Conservation (phyloP, 2,329 filamentous ascomycete genomes). For the Talaromyces sp. region DNA sequence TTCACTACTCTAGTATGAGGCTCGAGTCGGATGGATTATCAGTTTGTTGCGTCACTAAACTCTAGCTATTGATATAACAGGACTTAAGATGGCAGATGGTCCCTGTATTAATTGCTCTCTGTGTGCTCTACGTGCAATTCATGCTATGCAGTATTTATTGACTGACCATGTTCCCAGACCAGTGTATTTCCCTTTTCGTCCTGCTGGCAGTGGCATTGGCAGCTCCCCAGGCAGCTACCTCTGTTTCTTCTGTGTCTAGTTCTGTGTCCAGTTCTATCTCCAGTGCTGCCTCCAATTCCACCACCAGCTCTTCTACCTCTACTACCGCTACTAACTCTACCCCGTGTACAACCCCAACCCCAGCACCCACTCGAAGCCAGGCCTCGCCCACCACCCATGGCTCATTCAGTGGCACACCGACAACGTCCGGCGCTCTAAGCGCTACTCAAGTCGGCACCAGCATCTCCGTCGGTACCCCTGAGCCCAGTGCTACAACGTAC, state of each 20-base stretch:
- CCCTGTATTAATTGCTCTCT: not conserved
- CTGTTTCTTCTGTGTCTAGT: not conserved
- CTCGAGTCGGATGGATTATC: not conserved
- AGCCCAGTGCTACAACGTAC: slow-evolving; percentile 63
- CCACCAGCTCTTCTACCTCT: not conserved
- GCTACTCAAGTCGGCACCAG: slow-evolving; percentile 49
- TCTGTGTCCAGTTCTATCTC: not conserved
- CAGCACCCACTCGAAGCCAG: slow-evolving; percentile 41
- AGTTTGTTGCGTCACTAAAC: not conserved
- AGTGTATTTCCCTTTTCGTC: not conserved
- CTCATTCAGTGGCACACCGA: slow-evolving; percentile 61
- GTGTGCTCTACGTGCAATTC: not conserved
- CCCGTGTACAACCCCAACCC: not conserved
- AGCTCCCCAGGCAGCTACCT: not conserved
- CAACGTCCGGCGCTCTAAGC: slow-evolving; percentile 64
- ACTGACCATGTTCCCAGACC: slow-evolving; percentile 3
- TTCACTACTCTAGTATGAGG: not conserved
- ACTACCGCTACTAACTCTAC: not conserved
- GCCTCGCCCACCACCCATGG: slow-evolving; percentile 61
- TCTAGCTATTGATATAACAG: not conserved
- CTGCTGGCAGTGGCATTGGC: not conserved
- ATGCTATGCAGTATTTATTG: not conserved
- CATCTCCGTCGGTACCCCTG: slow-evolving; percentile 55
- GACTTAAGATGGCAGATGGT: not conserved
- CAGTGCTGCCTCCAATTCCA: not conserved